Conservation (phyloP, 345 rosid genomes). For the Hypericum perforatum region DNA sequence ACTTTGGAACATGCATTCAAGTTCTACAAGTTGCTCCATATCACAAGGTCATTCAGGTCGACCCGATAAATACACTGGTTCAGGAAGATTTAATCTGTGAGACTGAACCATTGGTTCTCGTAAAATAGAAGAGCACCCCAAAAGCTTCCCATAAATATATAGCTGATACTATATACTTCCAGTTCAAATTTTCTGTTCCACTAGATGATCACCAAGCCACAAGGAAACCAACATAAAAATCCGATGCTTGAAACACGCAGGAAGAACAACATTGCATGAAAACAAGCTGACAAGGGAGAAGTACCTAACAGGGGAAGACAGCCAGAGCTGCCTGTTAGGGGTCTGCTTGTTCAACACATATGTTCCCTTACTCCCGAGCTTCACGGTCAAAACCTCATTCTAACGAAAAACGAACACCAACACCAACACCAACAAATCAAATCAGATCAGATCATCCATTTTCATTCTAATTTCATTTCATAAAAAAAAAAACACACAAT, state of each 20-base stretch:
- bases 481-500: neutral
- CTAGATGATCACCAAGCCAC: too few species aligned
- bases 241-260: neutral
- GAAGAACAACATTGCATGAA: neutral
- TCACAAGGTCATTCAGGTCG: too few species aligned
- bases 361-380: slow-evolving; percentile 75
- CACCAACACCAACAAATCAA: neutral
- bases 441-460: neutral
- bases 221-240: neutral
- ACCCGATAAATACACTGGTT: too few species aligned
- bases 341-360: slow-evolving; percentile 87
- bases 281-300: slow-evolving; percentile 5
- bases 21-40: too few species aligned
- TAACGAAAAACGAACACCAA: slow-evolving; percentile 18
- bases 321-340: slow-evolving; percentile 87
- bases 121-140: too few species aligned
- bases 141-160: too few species aligned
- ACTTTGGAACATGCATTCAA: too few species aligned
- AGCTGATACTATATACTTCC: too few species aligned
- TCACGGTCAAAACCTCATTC: slow-evolving; percentile 87
- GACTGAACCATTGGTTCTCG: too few species aligned
- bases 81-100: too few species aligned
- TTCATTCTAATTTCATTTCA: too few species aligned
- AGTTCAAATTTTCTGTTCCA: too few species aligned
- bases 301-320: slow-evolving; percentile 85